Percentiles rank a stretch among this genome's conserved stretches.
Conservation (phyloP, 306 rosid species). For the Trifolium repens region DNA sequence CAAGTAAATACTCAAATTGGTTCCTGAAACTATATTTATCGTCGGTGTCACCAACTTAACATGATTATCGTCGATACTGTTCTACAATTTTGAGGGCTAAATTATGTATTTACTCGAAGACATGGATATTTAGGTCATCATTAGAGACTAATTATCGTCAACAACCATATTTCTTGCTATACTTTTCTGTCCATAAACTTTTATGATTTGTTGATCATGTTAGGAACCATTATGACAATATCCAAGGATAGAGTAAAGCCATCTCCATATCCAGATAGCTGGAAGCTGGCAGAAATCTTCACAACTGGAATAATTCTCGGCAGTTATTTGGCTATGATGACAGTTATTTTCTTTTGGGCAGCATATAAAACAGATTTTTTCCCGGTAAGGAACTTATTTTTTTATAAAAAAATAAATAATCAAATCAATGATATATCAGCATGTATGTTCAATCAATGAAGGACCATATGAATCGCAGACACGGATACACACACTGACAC, state of each 20-base stretch:
- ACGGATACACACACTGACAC: no score
- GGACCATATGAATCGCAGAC: no score
- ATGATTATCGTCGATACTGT: not conserved
- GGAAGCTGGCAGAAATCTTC: constrained; percentile 87
- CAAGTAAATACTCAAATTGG: no score
- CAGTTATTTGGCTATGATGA: constrained; percentile 86
- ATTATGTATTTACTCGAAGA: not conserved
- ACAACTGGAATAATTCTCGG: constrained; percentile 81
- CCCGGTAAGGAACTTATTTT: constrained; percentile 52
- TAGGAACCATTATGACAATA: constrained; percentile 91
- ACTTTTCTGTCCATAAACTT: no score
- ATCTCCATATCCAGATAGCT: constrained; percentile 86
- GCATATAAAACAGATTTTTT: constrained; percentile 77
- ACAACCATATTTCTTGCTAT: no score
- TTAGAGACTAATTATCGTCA: not conserved
- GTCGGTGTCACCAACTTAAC: not conserved
- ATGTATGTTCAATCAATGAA: not conserved
- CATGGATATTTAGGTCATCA: not conserved
- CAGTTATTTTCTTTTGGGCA: constrained; percentile 91
- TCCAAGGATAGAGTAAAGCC: constrained; percentile 92
- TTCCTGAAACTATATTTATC: no score
- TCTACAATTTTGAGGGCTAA: not conserved
- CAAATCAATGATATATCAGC: not conserved
- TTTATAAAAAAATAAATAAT: no score
- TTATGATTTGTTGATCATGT: not conserved